Base-by-base conservation (phyloP, 1,284 basidiomycete genomes). In the Trichosporon sp. region DNA sequence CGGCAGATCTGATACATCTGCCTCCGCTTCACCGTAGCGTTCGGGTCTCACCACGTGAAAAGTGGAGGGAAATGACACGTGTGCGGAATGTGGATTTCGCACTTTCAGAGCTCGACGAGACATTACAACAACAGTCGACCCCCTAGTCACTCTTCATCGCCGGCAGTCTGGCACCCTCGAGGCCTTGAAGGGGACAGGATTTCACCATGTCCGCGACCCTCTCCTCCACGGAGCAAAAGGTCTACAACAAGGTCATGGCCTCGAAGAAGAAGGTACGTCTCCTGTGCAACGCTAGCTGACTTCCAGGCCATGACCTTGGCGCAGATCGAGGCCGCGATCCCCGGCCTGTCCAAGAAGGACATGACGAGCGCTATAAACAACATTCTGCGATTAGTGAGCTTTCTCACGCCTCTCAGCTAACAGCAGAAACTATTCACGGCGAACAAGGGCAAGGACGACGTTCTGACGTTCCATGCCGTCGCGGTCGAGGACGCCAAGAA, bases 241-340 rank as follows among this genome's bases (percentile, higher is more conserved):
- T 81, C 74, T 81, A 77, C 75, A 78, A 80, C 68, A 81, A 81
- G 77, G 75, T 78, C 69, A 68, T 75, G 66, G 73, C 72, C 63
- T 73, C 79, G 2, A 81, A 80, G 77, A 76, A 75, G 70, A 76
- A 76, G 74, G 80, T 79, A 38, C 23, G 76, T 3, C 5, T 9
- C 7, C 11, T 23, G 27, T 35, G 42, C n/a, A 60, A 23, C 5
- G 6, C 2, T n/a, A 9, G 66, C 69, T 70, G 51, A 70, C 71
- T 5, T 7, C 9, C 62, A 77, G 75, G 68, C 68, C 65, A 76
- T 78, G 76, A 74, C 74, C 64, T 66, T 71, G 68, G 65, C 42
- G 12, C 75, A 76, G 68, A 66, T 78, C 9, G 68, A 74, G 65
- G 53, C 72, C 23, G 73, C 74, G 21, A 70, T 78, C 42, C 75